Conservation (phyloP, 192 early-diverging fungal species). For the Podochytrium sp. region DNA sequence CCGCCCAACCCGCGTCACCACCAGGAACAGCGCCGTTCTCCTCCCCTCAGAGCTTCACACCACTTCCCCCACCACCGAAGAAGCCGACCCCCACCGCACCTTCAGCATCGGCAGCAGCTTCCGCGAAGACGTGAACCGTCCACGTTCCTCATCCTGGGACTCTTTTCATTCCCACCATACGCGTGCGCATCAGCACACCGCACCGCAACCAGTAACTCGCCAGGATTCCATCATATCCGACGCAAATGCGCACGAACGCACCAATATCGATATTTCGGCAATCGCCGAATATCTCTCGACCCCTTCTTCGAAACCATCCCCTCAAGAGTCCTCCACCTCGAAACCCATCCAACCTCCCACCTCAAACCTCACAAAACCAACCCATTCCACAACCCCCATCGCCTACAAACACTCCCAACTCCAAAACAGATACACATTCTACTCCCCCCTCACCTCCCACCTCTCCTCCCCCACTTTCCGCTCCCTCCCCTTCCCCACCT, state of each 20-base stretch:
- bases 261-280: neutral
- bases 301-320: constrained; percentile 27
- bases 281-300: constrained; percentile 14
- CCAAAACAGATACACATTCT: too few relatives aligned
- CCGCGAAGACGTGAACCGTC: too few relatives aligned
- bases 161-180: neutral
- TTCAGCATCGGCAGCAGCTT: neutral
- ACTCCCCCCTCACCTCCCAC: constrained; percentile 28
- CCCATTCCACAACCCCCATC: neutral
- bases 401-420: constrained; percentile 30
- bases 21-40: neutral
- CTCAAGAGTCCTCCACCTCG: neutral
- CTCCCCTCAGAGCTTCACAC: neutral
- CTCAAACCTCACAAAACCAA: neutral
- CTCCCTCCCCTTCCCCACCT: constrained; percentile 21
- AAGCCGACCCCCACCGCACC: neutral
- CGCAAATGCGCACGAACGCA: neutral
- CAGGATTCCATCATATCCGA: neutral
- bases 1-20: too few relatives aligned
- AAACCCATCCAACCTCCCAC: neutral
- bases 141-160: neutral
- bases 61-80: neutral
- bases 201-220: neutral
- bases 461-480: constrained; percentile 16
- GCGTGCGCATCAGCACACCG: neutral